Conservation (phyloP, 148 eudicot genomes). For the Amaranthus palmeri region DNA sequence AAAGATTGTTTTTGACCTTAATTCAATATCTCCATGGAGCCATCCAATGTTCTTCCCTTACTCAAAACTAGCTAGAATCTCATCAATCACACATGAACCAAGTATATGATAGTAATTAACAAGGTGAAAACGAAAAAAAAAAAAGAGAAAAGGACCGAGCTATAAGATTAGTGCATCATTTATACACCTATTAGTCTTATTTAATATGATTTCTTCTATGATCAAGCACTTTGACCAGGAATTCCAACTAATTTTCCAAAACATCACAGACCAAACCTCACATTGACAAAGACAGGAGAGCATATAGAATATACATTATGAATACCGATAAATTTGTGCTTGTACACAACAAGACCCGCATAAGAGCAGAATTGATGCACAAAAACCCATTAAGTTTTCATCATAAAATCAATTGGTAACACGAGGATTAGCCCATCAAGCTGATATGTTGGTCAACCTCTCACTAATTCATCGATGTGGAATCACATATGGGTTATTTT, state of each 20-base stretch:
- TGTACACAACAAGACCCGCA: too few relatives aligned
- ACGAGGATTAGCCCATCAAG: too few relatives aligned
- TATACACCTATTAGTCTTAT: conserved; percentile 5
- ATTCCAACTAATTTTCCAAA: conserved; percentile 6
- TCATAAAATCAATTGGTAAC: too few relatives aligned
- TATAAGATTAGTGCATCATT: background rate
- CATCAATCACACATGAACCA: background rate
- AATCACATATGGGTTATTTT: too few relatives aligned
- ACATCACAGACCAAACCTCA: conserved; percentile 20
- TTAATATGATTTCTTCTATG: conserved; percentile 11
- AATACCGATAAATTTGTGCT: background rate
- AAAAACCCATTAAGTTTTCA: too few relatives aligned
- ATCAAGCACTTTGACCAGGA: conserved; percentile 10
- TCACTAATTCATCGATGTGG: too few relatives aligned
- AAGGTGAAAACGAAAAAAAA: background rate
- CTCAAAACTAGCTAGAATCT: conserved; percentile 2
- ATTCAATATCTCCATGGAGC: background rate
- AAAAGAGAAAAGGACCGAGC: background rate
- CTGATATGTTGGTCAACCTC: too few relatives aligned
- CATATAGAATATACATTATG: conserved; percentile 12
- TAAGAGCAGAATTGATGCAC: too few relatives aligned
- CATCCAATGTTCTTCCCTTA: background rate
- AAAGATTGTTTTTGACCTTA: conserved; percentile 12
- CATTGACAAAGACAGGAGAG: conserved; percentile 23
- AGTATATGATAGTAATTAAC: background rate